Conservation (phyloP, 1,284 basidiomycete genomes). For the Trametes polyzona region DNA sequence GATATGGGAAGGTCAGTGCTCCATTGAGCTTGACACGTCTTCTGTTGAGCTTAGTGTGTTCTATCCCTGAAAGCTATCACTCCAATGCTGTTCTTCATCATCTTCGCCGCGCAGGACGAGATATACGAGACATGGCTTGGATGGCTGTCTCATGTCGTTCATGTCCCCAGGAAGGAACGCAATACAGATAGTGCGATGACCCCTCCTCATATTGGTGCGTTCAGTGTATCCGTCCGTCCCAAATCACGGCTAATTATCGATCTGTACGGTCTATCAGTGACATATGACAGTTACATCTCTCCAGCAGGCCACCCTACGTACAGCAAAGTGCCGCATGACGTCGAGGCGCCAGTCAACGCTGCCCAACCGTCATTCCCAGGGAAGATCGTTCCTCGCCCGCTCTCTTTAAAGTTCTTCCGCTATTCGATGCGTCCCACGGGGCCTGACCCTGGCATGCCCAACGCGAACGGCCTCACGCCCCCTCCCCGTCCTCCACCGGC, state of each 20-base stretch:
- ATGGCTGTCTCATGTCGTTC: slow-evolving; percentile 17
- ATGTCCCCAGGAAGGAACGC: background rate
- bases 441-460: background rate
- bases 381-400: slow-evolving; percentile 12
- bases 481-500: slow-evolving; percentile 25
- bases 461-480: slow-evolving; percentile 15
- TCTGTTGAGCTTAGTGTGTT: background rate
- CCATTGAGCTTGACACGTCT: background rate
- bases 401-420: slow-evolving; percentile 9
- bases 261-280: background rate
- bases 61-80: slow-evolving; percentile 22
- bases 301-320: background rate
- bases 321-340: slow-evolving; percentile 10
- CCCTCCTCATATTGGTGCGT: slow-evolving; percentile 14
- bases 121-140: slow-evolving; percentile 31
- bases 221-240: background rate
- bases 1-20: slow-evolving; percentile 32
- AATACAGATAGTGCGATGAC: background rate
- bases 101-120: slow-evolving; percentile 34
- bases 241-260: background rate
- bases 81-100: slow-evolving; percentile 30
- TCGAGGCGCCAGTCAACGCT: background rate
- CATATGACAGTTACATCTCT: slow-evolving; percentile 10
- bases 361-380: background rate
- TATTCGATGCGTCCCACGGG: slow-evolving; percentile 2